Base-by-base conservation (phyloP, 441 rosid genomes). In the Flueggea neowawraea region DNA sequence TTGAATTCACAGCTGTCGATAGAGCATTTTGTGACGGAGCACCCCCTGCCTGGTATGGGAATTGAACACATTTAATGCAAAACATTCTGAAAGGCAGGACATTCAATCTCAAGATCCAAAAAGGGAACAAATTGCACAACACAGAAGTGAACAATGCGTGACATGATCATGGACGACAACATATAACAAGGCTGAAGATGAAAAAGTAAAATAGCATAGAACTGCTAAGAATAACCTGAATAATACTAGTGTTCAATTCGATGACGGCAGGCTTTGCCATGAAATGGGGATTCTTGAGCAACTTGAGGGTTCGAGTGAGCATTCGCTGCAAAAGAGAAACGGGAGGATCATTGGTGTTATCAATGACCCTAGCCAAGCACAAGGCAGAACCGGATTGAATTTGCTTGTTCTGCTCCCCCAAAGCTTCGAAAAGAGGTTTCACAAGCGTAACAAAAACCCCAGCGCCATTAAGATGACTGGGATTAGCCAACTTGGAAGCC, bases 341-440 rank as follows among this genome's bases (percentile, higher is more conserved):
- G 0, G 98, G 96, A 55, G 98, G 86, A 60, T 82, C 75, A 31
- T 69, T 75, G 47, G 73, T 74, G 54, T 73, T 82, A 67, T 86
- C 92, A 47, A 90, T 77, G 43, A 90, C 84, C 77, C 79, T 84
- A 2, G 96, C 92, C 85, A 93, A 81, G 69, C 98, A 90, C 72
- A 85, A 75, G 3, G 97, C 97, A 7, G 96, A 82, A 64, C 97
- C 97, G 1, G 83, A 78, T 81, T 90, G 97, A 72, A 83, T 83
- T 39, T 79, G 85, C 86, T 88, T 93, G 76, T 82, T 85, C 76
- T 93, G 98, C 60, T 93, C 98, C 47, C 92, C 97, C 66, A 93
- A 52, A 33, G 98, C 94, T 84, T 93, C 98, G 51, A 90, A 90
- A 62, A 81, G 81, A 15, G 98, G 98, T 70, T 78, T 88, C 62